Base-by-base conservation (phyloP, 495 filamentous ascomycete species). In the Penicillium steckii region DNA sequence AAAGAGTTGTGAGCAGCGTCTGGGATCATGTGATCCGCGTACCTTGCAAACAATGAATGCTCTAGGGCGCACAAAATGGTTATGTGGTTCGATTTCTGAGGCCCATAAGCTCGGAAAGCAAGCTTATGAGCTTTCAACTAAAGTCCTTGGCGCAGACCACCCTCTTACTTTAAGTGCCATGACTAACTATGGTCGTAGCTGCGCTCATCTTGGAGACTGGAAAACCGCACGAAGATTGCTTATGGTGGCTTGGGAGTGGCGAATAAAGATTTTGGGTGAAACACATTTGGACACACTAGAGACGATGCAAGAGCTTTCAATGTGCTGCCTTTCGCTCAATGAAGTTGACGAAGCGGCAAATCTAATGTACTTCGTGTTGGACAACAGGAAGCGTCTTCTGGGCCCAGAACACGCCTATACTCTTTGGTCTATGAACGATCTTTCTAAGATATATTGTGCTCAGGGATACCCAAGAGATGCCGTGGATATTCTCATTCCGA, bases 371-470 rank as follows among this genome's bases (percentile, higher is more conserved):
- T 48, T 44, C 30, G 62, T 61, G 18, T 26, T 64, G 17, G 46
- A 62, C 19, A 44, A 33, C 25, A 52, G 68, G 23, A 64, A 57
- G 30, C 57, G 43, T 10, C 35, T 66, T 15, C 64, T 71, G 3
- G 64, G 68, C 3, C 40, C 55, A 43, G 67, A 71, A 43, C 64
- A 69, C 52, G 64, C 67, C 27, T 69, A 69, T 47, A 68, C 64
- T 18, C 51, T 66, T 23, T 67, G 64, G 64, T 59, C 68, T 12
- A 55, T 69, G 30, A 67, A 69, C 25, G 65, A 72, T 46, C 57
- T 70, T 27, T 62, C 65, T 10, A 70, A 69, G 46, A 53, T 67
- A n/a, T 61, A 63, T 51, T 60, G 52, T 33, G 63, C 58, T 26
- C 52, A 56, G 24, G 55, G 61, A 5, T 56, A 50, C 7, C 43